Base-by-base conservation (phyloP, 495 filamentous ascomycete genomes). In the Physcia stellaris region DNA sequence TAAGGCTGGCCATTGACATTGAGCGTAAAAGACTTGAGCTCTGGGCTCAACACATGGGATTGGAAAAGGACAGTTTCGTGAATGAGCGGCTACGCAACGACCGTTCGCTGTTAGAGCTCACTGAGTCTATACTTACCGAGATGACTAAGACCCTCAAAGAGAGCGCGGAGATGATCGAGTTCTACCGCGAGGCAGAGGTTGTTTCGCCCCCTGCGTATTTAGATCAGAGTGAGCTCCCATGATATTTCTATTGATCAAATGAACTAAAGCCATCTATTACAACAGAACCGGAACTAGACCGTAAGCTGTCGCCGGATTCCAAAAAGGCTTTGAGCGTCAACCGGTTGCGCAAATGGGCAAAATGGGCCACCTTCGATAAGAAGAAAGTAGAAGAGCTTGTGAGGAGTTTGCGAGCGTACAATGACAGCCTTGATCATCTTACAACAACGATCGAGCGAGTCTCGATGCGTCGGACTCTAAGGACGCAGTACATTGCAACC, bases 361-460 rank as follows among this genome's bases (percentile, higher is more conserved):
- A n/a, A 29, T 29, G 9, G 15, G 18, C 23, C 6, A 37, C 13
- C n/a, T n/a, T n/a, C n/a, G 37, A 45, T 24, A 32, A 34, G 23
- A 41, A 20, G 17, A 41, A 33, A 12, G 39, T 53, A 41, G 35
- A 45, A 23, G 24, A 43, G 10, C 29, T 53, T 10, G 30, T 53
- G 23, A 47, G 45, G 31, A 26, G 51, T 21, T 34, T 53, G 16
- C 41, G 33, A 24, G 24, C 44, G 15, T 50, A 37, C 29, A 53
- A 53, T 35, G 41, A 50, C 31, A 48, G 48, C 30, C 43, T 53
- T 12, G 43, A 51, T 12, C 37, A 48, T 18, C 37, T 53, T 36
- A 42, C 42, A 16, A 39, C 48, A 29, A 22, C 36, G 21, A 23
- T 51, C 19, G 35, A 34, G 4, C 46, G 46, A 27, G 46, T 34